Evolutionary conservation across 2,329 filamentous ascomycete species (phyloP).

Genomic region (Dothistroma septosporum): DNA sequence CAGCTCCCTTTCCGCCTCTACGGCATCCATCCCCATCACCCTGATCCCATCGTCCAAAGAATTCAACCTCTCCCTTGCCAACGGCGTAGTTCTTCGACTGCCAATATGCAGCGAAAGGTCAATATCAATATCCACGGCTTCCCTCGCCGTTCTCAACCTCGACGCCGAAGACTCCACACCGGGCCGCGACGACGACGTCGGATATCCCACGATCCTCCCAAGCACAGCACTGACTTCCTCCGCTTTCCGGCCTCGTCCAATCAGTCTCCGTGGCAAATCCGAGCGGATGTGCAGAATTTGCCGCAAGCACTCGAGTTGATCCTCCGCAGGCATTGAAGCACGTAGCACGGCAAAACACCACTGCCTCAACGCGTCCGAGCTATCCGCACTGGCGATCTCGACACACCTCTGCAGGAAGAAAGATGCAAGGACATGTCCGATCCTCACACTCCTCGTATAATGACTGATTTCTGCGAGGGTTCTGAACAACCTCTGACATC

Average conservation of each 20-base stretch:
- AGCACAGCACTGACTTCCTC: slow-evolving; percentile 6
- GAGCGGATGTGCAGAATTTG: slow-evolving; percentile 5
- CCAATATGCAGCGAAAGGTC: slow-evolving; percentile 3
- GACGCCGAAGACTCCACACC: neutral
- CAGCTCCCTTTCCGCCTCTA: neutral
- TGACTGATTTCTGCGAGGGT: slow-evolving; percentile 9
- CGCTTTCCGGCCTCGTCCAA: slow-evolving; percentile 9
- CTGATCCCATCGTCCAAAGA: neutral
- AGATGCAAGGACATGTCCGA: slow-evolving; percentile 7
- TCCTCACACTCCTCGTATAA: slow-evolving; percentile 5
- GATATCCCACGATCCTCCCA: neutral
- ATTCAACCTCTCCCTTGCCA: neutral
- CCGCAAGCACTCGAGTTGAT: slow-evolving; percentile 9
- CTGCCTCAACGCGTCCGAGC: slow-evolving; percentile 6
- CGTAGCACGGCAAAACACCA: slow-evolving; percentile 13
- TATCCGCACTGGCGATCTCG: slow-evolving; percentile 5
- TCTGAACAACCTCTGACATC: slow-evolving; percentile 12
- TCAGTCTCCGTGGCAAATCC: slow-evolving; percentile 7
- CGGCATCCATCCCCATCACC: neutral
- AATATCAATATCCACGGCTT: neutral
- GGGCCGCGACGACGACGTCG: neutral
- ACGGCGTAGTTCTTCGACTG: neutral
- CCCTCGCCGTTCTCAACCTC: neutral
- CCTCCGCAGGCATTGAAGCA: neutral
- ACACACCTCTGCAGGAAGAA: slow-evolving; percentile 8